phyloP scores from a whole-genome alignment of 192 early-diverging fungal genomes.

The Ramicandelaber brevisporus region DNA sequence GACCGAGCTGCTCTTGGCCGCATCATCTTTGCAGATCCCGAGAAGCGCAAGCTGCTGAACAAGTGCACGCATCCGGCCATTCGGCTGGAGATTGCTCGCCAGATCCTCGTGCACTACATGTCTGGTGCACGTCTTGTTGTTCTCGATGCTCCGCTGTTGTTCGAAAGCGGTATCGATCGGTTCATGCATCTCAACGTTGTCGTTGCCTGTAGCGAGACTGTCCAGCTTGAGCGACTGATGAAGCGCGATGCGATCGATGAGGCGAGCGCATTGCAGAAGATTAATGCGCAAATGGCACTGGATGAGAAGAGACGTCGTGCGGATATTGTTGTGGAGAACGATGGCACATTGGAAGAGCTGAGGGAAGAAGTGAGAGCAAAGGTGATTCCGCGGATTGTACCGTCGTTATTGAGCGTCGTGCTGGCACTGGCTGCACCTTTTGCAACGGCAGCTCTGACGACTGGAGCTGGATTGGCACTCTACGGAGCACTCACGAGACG shows the following conservation, averaged over 20 bases:
- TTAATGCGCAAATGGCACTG: constrained; percentile 63
- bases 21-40: constrained; percentile 52
- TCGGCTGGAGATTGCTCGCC: constrained; percentile 48
- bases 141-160: constrained; percentile 76
- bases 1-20: constrained; percentile 52
- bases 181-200: constrained; percentile 49
- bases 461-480: too few relatives aligned
- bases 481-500: too few relatives aligned
- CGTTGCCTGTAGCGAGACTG: constrained; percentile 37
- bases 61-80: constrained; percentile 69
- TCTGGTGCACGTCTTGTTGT: constrained; percentile 39
- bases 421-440: too few relatives aligned
- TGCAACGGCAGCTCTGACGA: too few relatives aligned
- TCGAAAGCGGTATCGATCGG: constrained; percentile 54
- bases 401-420: too few relatives aligned
- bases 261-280: constrained; percentile 43
- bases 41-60: constrained; percentile 49
- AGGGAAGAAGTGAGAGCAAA: constrained; percentile 4
- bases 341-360: constrained; percentile 23
- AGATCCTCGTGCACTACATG: constrained; percentile 39
- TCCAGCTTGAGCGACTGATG: constrained; percentile 52
- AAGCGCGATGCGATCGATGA: constrained; percentile 37
- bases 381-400: constrained; percentile 7
- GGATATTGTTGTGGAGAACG: constrained; percentile 68
- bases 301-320: constrained; percentile 52